These are phyloP conservation scores for Ophiocordyceps australis DNA, from an alignment of 2,329 filamentous ascomycete genomes.

Conservation along the genomic window DNA sequence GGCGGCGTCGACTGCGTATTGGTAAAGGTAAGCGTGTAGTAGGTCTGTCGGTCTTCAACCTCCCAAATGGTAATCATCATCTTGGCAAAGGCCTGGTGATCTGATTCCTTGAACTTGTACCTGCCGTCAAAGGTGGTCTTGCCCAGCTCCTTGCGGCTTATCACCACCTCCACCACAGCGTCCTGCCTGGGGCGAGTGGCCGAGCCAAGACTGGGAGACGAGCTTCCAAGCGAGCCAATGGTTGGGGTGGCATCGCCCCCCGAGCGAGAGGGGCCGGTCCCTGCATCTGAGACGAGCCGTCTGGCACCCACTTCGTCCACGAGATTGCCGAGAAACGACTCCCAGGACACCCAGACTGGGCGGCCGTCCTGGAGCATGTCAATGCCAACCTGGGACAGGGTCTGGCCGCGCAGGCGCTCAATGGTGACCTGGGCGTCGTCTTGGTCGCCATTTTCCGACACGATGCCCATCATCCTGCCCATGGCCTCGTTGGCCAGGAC, in stretches of 20 bases:
- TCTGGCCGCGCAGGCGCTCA: slow-evolving; percentile 45
- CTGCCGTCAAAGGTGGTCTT: slow-evolving; percentile 17
- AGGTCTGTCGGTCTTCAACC: slow-evolving; percentile 45
- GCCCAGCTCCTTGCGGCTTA: slow-evolving; percentile 29
- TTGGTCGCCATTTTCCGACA: slow-evolving; percentile 19
- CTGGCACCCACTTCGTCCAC: slow-evolving; percentile 20
- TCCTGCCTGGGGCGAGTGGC: slow-evolving; percentile 26
- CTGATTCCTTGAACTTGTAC: slow-evolving; percentile 15
- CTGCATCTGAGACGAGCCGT: slow-evolving; percentile 7
- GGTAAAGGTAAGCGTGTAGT: slow-evolving; percentile 62
- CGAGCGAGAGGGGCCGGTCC: slow-evolving; percentile 6
- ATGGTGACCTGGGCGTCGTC: slow-evolving; percentile 25
- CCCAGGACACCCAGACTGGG: slow-evolving; percentile 40
- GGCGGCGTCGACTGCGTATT: slow-evolving; percentile 26
- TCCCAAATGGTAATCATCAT: slow-evolving; percentile 66
- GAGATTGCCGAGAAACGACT: slow-evolving; percentile 36
- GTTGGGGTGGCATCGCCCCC: slow-evolving; percentile 21
- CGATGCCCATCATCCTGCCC: slow-evolving; percentile 47
- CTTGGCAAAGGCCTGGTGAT: slow-evolving; percentile 37
- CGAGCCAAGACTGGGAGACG: slow-evolving; percentile 13
- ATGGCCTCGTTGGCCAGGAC: slow-evolving; percentile 61
- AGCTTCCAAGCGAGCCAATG: slow-evolving; percentile 6
- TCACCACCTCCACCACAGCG: slow-evolving; percentile 48
- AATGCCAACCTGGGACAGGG: slow-evolving; percentile 51
- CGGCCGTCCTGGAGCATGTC: slow-evolving; percentile 53